A percentile compares a stretch with the other conserved stretches of the same genome.
These are phyloP conservation scores for Penicillium sp. DNA, from an alignment of 2,329 filamentous ascomycete species.

Conservation along the genomic window DNA sequence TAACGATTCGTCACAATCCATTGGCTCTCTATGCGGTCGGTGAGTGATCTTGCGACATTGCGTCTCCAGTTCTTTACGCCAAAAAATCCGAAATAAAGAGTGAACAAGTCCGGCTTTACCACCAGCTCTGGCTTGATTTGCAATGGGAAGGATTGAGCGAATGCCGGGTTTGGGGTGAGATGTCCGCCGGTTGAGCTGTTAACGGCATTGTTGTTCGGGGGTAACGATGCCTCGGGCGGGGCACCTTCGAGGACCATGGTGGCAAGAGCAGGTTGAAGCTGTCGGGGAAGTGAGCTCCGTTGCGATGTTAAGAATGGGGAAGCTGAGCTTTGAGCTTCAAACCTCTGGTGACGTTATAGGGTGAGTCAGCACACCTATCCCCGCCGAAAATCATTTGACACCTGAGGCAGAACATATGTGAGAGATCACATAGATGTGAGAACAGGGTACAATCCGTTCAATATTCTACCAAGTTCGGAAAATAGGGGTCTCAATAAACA, in stretches of 20 bases:
- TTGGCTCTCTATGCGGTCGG: slow-evolving; percentile 20
- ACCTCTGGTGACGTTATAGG: slow-evolving; percentile 12
- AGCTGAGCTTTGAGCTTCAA: background rate
- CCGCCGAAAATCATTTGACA: background rate
- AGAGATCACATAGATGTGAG: background rate
- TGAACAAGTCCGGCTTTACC: slow-evolving; percentile 25
- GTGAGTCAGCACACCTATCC: slow-evolving; percentile 8
- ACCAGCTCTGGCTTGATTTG: slow-evolving; percentile 26
- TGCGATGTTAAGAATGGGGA: background rate
- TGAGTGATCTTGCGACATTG: slow-evolving; percentile 1
- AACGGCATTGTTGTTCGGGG: slow-evolving; percentile 2
- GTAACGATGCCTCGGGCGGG: slow-evolving; percentile 17
- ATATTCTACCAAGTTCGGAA: background rate
- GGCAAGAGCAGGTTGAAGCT: background rate
- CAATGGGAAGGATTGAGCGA: slow-evolving; percentile 16
- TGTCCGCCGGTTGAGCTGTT: background rate
- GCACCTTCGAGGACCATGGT: slow-evolving; percentile 21
- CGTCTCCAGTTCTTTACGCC: slow-evolving; percentile 20
- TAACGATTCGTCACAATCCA: slow-evolving; percentile 24
- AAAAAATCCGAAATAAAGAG: slow-evolving; percentile 29
- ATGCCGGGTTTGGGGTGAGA: slow-evolving; percentile 8
- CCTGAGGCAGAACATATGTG: background rate
- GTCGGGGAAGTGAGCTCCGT: background rate
- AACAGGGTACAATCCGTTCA: background rate
- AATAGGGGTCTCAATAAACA: background rate